Evolutionary conservation across 805 yeast species (phyloP).

Genomic region (Phaffomyces thermotolerans): DNA sequence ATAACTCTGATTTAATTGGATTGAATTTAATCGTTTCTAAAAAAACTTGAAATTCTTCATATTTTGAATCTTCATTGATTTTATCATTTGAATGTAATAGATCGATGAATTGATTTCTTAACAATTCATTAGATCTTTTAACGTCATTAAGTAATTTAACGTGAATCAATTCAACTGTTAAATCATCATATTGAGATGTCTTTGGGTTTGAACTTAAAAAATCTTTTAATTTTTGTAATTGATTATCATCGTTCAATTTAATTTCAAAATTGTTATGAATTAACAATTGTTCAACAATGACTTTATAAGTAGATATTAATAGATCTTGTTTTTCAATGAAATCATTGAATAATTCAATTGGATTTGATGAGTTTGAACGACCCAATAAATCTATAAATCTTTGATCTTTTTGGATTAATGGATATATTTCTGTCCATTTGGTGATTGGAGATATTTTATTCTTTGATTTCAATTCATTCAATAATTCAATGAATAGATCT

Average conservation of each 20-base stretch:
- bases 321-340: slow-evolving; percentile 55
- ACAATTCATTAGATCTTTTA: slow-evolving; percentile 10
- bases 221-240: slow-evolving; percentile 8
- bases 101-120: slow-evolving; percentile 15
- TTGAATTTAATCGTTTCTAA: not conserved
- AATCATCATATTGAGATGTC: slow-evolving; percentile 22
- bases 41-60: slow-evolving; percentile 33
- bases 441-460: slow-evolving; percentile 42
- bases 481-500: slow-evolving; percentile 43
- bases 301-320: slow-evolving; percentile 49
- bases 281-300: slow-evolving; percentile 46
- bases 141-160: slow-evolving; percentile 22
- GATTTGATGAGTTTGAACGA: slow-evolving; percentile 60
- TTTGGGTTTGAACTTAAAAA: slow-evolving; percentile 17
- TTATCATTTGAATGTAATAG: slow-evolving; percentile 20
- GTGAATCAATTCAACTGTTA: slow-evolving; percentile 24
- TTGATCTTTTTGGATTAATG: slow-evolving; percentile 44
- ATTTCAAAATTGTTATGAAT: slow-evolving; percentile 26
- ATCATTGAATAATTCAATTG: slow-evolving; percentile 74
- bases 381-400: slow-evolving; percentile 61
- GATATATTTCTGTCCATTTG: slow-evolving; percentile 51
- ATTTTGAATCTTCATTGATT: slow-evolving; percentile 23
- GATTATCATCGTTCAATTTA: slow-evolving; percentile 16
- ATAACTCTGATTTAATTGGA: slow-evolving; percentile 18
- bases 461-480: slow-evolving; percentile 29